Base-by-base conservation (phyloP, 345 rosid species). In the Citrus cavaleriei region DNA sequence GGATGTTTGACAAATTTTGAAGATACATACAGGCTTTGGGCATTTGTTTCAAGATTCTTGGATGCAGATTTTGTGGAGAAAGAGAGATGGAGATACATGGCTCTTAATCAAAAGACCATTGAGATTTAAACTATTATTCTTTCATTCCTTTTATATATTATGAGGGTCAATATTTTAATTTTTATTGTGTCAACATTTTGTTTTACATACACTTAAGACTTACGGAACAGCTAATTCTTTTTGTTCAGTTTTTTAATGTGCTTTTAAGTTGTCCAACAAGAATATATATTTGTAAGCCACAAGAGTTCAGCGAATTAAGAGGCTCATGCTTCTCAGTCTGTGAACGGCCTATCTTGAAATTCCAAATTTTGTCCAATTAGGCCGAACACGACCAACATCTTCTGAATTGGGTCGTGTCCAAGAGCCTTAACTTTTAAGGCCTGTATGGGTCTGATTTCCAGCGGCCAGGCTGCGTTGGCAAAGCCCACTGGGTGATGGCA, bases 21-120 rank as follows among this genome's bases (percentile, higher is more conserved):
- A 71, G 98, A 95, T 60, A 81, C 87, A 24, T 89, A 90, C 66
- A 89, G 87, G 88, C 83, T 92, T 28, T 95, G 99, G 99, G 82
- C 73, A 35, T 92, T 95, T 84, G 89, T 90, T 76, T 88, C 98
- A 12, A 74, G 89, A 70, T 95, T 95, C 79, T 74, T 95, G 83
- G 99, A 95, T 78, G 98, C 96, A 1, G 99, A 95, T 81, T 95
- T 93, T 78, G 90, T 95, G 18, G 95, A 93, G 93, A 93, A 95
- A 75, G 98, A 93, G 87, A 89, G 84, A 70, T 92, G 99, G 99
- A 87, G 99, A 75, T 89, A 88, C 80, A 81, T 76, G 51, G 92
- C 95, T 80, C 88, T 93, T 58, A 92, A 93, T 72, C 96, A 90
- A 81, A 77, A 87, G 80, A 88, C 68, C 5, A 30, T 90, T 72